phyloP scores from a whole-genome alignment of 1,139 yeast species.

The Geotrichum reessii region DNA sequence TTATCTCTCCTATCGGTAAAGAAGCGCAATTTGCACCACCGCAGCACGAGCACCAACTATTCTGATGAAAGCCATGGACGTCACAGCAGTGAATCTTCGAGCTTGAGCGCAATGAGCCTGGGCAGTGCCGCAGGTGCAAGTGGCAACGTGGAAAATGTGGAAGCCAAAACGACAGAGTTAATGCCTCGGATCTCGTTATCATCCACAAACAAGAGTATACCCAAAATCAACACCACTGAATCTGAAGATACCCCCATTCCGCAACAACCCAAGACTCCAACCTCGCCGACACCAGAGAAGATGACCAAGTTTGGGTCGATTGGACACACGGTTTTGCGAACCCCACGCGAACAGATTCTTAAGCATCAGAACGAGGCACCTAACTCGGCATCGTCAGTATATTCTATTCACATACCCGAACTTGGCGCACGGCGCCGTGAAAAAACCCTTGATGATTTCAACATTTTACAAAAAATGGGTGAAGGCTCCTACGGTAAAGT shows the following conservation, averaged over 20 bases:
- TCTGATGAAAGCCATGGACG: conserved; percentile 11
- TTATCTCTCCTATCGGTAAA: conserved; percentile 43
- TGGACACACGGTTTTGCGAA: neutral
- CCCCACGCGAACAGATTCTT: conserved; percentile 15
- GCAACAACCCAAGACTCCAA: conserved; percentile 9
- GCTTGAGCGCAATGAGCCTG: conserved; percentile 11
- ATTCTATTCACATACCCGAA: conserved; percentile 24
- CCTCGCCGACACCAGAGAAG: conserved; percentile 1
- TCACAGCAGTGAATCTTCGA: conserved; percentile 17
- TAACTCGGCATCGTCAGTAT: conserved; percentile 17
- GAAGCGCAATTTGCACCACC: conserved; percentile 23
- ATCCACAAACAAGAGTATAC: neutral
- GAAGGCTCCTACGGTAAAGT: conserved; percentile 97
- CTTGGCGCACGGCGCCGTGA: conserved; percentile 38
- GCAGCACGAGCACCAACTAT: conserved; percentile 1
- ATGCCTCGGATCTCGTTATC: neutral
- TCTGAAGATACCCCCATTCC: conserved; percentile 1
- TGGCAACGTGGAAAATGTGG: conserved; percentile 5
- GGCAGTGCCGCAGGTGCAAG: conserved; percentile 10
- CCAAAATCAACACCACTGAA: neutral
- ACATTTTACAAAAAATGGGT: conserved; percentile 72
- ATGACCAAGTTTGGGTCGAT: neutral
- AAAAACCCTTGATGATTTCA: conserved; percentile 66
- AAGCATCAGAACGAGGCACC: conserved; percentile 14
- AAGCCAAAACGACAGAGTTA: conserved; percentile 8